Evolutionary conservation across 441 rosid species (phyloP), one percentile per base, ranked within the genome.

Genomic region (Raphanus hybrid): DNA sequence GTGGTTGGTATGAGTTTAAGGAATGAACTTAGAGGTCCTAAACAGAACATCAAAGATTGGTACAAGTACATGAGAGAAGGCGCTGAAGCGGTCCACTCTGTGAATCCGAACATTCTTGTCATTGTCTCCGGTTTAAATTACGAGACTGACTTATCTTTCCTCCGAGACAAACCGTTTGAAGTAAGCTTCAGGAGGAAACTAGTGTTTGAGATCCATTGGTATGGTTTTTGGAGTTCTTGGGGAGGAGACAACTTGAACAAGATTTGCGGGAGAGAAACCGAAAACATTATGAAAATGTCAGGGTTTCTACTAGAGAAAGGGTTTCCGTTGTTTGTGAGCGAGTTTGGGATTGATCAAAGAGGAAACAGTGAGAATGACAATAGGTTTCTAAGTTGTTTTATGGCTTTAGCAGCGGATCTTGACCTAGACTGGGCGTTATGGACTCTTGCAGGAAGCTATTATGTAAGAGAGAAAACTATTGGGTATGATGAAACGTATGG

Each of bases 371-470:
- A 32, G 34, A 90, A 91, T 76, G 99, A 90, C 67, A 87, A 90
- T 64, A 80, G 91, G 85, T 95, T 86, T 74, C 60, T 93, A 29
- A 85, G 84, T 76, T 93, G 98, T 82, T 86, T 93, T 72, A 59
- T 87, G 52, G 87, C 91, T 16, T 63, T 84, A 39, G 91, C 89
- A 1, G 96, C 92, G 37, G 97, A 90, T 41, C 89, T 87, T 59
- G 99, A 95, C 78, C 57, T 88, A 64, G 98, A 95, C 63, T 93
- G 92, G 96, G 92, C 95, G 0, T 18, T 87, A 74, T 95, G 98
- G 98, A 87, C 97, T 1, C 29, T 91, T 48, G 88, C 76, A 39
- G 98, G 98, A 66, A 90, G 96, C 57, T 95, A 93, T 73, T 88
- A 90, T 67, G 5, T 90, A 37, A 86, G 95, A 78, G 84, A 88